phyloP scores from a whole-genome alignment of 495 filamentous ascomycete species.

The Annulohypoxylon stygium region DNA sequence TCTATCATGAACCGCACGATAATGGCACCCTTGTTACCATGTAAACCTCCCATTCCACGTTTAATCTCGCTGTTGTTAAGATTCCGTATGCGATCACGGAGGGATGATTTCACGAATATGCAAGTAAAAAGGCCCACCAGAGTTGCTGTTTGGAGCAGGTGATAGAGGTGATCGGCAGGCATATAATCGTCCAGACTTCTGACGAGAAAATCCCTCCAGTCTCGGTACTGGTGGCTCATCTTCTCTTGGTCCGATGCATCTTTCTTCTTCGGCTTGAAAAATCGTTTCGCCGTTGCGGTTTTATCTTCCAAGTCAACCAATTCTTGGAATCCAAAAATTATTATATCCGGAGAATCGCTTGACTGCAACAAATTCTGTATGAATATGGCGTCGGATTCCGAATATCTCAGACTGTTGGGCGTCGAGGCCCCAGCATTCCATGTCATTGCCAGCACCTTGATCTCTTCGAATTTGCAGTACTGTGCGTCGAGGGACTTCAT shows the following conservation, averaged over 20 bases:
- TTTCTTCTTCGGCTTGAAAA: constrained; percentile 87
- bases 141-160: constrained; percentile 86
- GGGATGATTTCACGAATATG: constrained; percentile 87
- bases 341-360: constrained; percentile 83
- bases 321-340: constrained; percentile 98
- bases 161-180: constrained; percentile 82
- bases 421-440: constrained; percentile 98
- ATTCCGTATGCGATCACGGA: constrained; percentile 79
- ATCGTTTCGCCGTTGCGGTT: constrained; percentile 91
- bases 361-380: constrained; percentile 78
- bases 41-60: constrained; percentile 90
- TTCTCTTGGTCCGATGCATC: constrained; percentile 90
- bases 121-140: constrained; percentile 96
- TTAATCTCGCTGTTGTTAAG: constrained; percentile 87
- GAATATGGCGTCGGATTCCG: constrained; percentile 76
- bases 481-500: constrained; percentile 86
- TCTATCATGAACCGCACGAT: constrained; percentile 90
- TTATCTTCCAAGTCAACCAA: constrained; percentile 97
- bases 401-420: constrained; percentile 80
- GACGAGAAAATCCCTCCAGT: constrained; percentile 91
- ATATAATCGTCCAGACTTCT: constrained; percentile 84
- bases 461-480: constrained; percentile 85
- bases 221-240: constrained; percentile 97
- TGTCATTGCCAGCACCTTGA: constrained; percentile 83
- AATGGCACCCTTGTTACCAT: constrained; percentile 98